Conservation (phyloP, 1,284 basidiomycete species). For the Moniliophthora roreri region DNA sequence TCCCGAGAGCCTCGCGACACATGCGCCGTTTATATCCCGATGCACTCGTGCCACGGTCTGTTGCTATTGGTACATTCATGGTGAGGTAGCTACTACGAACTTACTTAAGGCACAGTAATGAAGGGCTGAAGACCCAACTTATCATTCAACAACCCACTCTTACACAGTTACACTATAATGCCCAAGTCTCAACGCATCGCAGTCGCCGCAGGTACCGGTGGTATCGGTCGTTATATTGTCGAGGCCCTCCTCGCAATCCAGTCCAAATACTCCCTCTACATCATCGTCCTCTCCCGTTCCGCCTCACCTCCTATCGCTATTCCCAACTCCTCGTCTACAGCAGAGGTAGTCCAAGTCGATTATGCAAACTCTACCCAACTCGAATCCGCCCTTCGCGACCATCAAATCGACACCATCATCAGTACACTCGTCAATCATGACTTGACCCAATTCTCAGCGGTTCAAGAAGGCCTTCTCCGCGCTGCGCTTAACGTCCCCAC, state of each 20-base stretch:
- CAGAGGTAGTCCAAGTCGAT: constrained; percentile 1
- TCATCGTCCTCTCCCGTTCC: constrained; percentile 4
- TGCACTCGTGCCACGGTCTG: too few species aligned
- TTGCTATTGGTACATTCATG: too few species aligned
- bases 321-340: background rate
- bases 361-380: background rate
- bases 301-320: background rate
- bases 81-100: too few species aligned
- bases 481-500: background rate
- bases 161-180: background rate
- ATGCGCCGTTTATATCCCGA: too few species aligned
- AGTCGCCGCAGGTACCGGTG: constrained; percentile 1
- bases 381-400: background rate
- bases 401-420: constrained; percentile 4
- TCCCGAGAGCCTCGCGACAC: too few species aligned
- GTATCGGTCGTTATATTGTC: constrained; percentile 1
- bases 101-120: background rate
- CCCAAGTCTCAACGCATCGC: background rate
- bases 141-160: background rate
- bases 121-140: background rate
- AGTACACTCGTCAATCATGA: background rate
- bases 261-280: background rate
- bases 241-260: constrained; percentile 1
- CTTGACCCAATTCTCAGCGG: background rate
- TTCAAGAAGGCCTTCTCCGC: background rate